Base-by-base conservation (phyloP, 768 basidiomycete genomes). In the Plicaturopsis crispa region DNA sequence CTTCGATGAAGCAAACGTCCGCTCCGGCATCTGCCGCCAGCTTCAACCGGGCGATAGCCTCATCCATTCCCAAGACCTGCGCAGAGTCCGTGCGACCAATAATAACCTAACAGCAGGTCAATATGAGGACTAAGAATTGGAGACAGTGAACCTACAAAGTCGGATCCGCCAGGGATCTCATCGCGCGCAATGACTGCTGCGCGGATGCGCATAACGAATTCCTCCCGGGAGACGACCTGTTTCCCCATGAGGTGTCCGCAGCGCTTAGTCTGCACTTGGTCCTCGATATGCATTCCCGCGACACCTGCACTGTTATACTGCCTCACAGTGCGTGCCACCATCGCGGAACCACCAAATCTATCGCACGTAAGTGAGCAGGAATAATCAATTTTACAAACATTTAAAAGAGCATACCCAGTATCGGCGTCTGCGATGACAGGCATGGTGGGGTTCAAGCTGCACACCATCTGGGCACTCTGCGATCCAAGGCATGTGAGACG, bases 401-500 rank as follows among this genome's bases (percentile, higher is more conserved):
- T 31, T 18, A 31, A 19, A 31, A 36, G 30, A 17, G 18, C 65
- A 10, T 56, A 78, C 78, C 83, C 84, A 37, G 83, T 86, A 51
- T 87, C 84, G 8, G 84, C 84, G 47, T 87, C 84, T 1, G 83
- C 84, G 43, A 87, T 85, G 14, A 87, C 76, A 0, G 84, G 84
- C 0, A 71, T 65, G 1, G 73, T 66, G 0, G 82, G 81, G 48
- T 76, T 63, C 33, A 85, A 48, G 36, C 76, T 64, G 58, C 75
- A 78, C 37, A 84, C 78, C 78, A 84, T 81, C 52, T 75, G 73
- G 2, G 76, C 82, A 36, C 73, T 74, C 72, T 76, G 38, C 32
- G 24, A 28, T 5, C 20, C 34, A 20, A 33, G 35, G 24, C 7
- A 33, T 36, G 4, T 46, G 33, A 21, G 14, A 19, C 20, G 16